These are phyloP conservation scores for Chimonanthus praecox DNA, from an alignment of 164 flowering plant species.

Conservation along the genomic window DNA sequence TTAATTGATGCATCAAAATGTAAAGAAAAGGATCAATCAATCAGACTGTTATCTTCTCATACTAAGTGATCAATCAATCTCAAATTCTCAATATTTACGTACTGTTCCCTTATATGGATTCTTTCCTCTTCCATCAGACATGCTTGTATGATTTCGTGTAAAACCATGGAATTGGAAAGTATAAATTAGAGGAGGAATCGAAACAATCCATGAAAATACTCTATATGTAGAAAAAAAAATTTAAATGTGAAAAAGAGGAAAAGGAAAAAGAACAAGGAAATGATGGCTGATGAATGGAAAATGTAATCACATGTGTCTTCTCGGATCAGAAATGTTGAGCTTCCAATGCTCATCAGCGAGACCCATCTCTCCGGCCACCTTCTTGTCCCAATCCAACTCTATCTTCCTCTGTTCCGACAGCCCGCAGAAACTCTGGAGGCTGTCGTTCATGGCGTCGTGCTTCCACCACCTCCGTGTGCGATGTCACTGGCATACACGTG, in stretches of 20 bases:
- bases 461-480: slow-evolving; percentile 89
- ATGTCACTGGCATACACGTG: slow-evolving; percentile 81
- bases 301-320: slow-evolving; percentile 31
- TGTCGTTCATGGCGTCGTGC: slow-evolving; percentile 62
- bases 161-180: not conserved
- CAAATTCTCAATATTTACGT: not conserved
- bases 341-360: slow-evolving; percentile 56
- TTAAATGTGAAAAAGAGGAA: not conserved
- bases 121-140: not conserved
- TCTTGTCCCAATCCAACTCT: slow-evolving; percentile 63
- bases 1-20: too few relatives aligned
- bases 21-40: too few relatives aligned
- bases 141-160: not conserved
- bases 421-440: slow-evolving; percentile 52
- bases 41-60: too few relatives aligned
- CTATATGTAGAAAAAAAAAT: not conserved
- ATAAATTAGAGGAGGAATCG: slow-evolving; percentile 1
- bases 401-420: slow-evolving; percentile 43
- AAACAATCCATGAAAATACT: not conserved
- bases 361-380: slow-evolving; percentile 38
- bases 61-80: too few relatives aligned
- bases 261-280: not conserved
- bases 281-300: not conserved
- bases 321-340: slow-evolving; percentile 72
- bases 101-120: not conserved